Evolutionary conservation across 768 basidiomycete species (phyloP), one percentile per base, ranked within the genome.

Genomic region (Boletellus ananas): DNA sequence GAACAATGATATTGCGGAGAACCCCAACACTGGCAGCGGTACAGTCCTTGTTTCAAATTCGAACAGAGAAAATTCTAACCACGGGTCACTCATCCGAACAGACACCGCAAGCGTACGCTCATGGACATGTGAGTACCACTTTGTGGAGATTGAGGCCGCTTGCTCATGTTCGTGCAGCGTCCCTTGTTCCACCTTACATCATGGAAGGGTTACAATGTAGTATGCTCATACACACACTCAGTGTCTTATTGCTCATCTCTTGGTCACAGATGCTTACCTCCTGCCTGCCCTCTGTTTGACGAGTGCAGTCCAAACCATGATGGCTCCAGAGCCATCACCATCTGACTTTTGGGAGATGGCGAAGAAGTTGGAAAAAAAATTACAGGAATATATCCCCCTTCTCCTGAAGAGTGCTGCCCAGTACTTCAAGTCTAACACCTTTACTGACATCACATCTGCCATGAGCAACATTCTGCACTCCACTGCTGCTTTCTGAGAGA

Each of bases 341-440:
- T 21, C 40, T 4, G 41, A 58, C 33, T 55, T 52, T 46, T 58
- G 48, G 59, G 56, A n/a, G n/a, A n/a, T n/a, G n/a, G n/a, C n/a
- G n/a, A n/a, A n/a, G n/a, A n/a, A n/a, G n/a, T n/a, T n/a, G 61
- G 7, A 20, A 45, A 52, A 35, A 9, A 44, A 5, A 21, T 1
- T 60, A 6, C 52, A 45, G 13, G 36, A 40, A 1, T 46, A 52
- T 40, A 33, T 55, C 27, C 43, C 38, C 7, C 33, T 31, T 12
- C 10, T 60, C n/a, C 59, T 61, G 1, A 6, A 4, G 3, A 35
- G 8, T 3, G 59, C 48, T 1, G 40, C 27, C 4, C 0, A 3
- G 3, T n/a, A 25, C 31, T 61, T 49, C 40, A 13, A 43, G n/a
- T 54, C 59, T 8, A 25, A 45, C 35, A 6, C 29, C 0, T 50